A percentile compares a stretch with the other conserved stretches of the same genome.
Conservation (phyloP, 2,329 filamentous ascomycete species). For the Penicillium janthinellum region DNA sequence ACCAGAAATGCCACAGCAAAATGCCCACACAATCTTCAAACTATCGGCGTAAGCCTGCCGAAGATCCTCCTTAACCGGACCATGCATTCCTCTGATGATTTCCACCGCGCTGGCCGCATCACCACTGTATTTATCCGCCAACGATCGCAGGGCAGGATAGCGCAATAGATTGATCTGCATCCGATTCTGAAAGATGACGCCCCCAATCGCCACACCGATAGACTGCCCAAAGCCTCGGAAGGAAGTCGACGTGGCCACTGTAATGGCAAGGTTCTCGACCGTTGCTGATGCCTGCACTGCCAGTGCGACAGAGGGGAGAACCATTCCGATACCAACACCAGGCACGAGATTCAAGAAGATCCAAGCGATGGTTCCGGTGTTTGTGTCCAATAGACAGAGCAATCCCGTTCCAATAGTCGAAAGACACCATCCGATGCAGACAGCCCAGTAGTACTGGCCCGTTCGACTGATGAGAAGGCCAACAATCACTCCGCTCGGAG, state of each 20-base stretch:
- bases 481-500: slow-evolving; percentile 59
- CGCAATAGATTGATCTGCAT: slow-evolving; percentile 53
- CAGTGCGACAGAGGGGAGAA: slow-evolving; percentile 56
- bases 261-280: slow-evolving; percentile 59
- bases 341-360: slow-evolving; percentile 58
- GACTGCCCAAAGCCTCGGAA: slow-evolving; percentile 64
- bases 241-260: slow-evolving; percentile 65
- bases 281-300: slow-evolving; percentile 62
- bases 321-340: slow-evolving; percentile 5
- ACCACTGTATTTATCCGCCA: slow-evolving; percentile 51
- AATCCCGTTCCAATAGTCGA: slow-evolving; percentile 60
- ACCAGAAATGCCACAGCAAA: slow-evolving; percentile 53
- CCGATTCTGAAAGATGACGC: slow-evolving; percentile 62
- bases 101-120: slow-evolving; percentile 60
- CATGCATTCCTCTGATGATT: slow-evolving; percentile 55
- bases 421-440: slow-evolving; percentile 63
- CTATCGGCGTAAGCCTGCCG: slow-evolving; percentile 54
- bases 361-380: slow-evolving; percentile 56
- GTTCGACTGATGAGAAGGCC: slow-evolving; percentile 51
- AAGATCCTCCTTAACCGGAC: slow-evolving; percentile 41
- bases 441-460: slow-evolving; percentile 61
- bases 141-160: slow-evolving; percentile 48
- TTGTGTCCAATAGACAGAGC: slow-evolving; percentile 21
- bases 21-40: slow-evolving; percentile 56
- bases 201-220: slow-evolving; percentile 64